Evolutionary conservation across 2,329 filamentous ascomycete genomes (phyloP).

Genomic region (Colletotrichum sp.): DNA sequence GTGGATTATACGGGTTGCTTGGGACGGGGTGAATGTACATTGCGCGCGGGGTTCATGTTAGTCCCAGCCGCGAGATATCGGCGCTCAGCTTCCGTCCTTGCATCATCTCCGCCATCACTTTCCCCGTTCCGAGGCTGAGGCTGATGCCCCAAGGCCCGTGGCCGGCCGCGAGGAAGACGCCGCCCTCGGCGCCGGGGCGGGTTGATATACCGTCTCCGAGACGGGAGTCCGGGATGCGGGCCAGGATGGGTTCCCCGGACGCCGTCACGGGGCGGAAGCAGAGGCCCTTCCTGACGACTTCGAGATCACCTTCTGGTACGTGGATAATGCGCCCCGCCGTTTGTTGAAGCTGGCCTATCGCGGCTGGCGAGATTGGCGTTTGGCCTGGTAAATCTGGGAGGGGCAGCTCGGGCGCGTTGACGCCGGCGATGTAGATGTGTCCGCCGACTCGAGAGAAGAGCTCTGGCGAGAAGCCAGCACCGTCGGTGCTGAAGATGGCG

Average conservation of each 20-base stretch:
- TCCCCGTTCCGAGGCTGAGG: constrained; percentile 70
- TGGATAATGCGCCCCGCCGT: constrained; percentile 55
- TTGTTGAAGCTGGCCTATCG: constrained; percentile 54
- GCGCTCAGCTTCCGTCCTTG: constrained; percentile 62
- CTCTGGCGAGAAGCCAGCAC: constrained; percentile 69
- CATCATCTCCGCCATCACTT: constrained; percentile 74
- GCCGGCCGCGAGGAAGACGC: constrained; percentile 74
- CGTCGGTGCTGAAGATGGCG: constrained; percentile 70
- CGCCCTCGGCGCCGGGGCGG: constrained; percentile 50
- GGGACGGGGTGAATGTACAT: background rate
- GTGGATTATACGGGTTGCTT: background rate
- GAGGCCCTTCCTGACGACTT: constrained; percentile 68
- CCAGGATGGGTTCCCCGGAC: constrained; percentile 68
- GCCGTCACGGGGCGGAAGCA: constrained; percentile 77
- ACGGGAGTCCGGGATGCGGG: constrained; percentile 58
- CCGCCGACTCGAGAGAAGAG: constrained; percentile 71
- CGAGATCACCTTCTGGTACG: constrained; percentile 53
- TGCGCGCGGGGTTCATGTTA: background rate
- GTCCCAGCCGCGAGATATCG: constrained; percentile 58
- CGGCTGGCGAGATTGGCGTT: constrained; percentile 41
- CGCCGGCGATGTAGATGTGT: constrained; percentile 75
- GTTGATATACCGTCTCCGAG: constrained; percentile 56
- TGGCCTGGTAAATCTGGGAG: constrained; percentile 63
- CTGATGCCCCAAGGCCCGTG: constrained; percentile 81
- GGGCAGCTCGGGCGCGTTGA: constrained; percentile 67